A percentile compares a stretch with the other conserved stretches of the same genome.
These are phyloP conservation scores for Rhizopogon rudus DNA, from an alignment of 768 basidiomycete genomes.

Conservation along the genomic window DNA sequence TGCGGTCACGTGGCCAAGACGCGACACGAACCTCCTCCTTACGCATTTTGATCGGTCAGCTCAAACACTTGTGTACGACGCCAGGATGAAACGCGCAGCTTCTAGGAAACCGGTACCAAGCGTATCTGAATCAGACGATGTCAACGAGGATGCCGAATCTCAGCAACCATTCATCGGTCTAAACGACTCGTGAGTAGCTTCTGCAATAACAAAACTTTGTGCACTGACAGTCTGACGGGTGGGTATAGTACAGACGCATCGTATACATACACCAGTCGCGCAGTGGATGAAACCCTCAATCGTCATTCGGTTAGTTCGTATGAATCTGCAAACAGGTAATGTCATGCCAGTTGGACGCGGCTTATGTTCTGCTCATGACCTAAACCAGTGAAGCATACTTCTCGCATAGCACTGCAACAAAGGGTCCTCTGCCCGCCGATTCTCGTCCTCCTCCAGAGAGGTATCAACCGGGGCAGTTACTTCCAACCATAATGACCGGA, in stretches of 20 bases:
- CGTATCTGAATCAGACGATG: constrained; percentile 2
- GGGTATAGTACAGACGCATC: neutral
- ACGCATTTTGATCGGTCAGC: neutral
- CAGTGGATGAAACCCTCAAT: neutral
- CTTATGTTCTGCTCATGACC: neutral
- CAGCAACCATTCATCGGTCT: neutral
- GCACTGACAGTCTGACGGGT: neutral
- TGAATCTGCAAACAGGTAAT: constrained; percentile 1
- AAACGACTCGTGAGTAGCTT: neutral
- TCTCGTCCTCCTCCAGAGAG: constrained; percentile 23
- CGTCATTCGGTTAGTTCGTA: constrained; percentile 2
- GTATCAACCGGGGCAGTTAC: constrained; percentile 58
- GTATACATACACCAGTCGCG: neutral
- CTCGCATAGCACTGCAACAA: neutral
- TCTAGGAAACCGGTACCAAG: constrained; percentile 19
- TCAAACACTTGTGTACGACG: neutral
- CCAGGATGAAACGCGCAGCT: constrained; percentile 6
- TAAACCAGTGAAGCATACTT: constrained; percentile 4
- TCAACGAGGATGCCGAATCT: neutral
- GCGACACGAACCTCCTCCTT: constrained; percentile 3
- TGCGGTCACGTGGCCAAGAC: constrained; percentile 6
- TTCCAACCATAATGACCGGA: constrained; percentile 60
- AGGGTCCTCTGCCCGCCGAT: constrained; percentile 1
- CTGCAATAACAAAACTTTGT: neutral
- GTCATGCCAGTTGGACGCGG: neutral